phyloP scores from a whole-genome alignment of 2,329 filamentous ascomycete species.

The Nigrospora sphaerica region DNA sequence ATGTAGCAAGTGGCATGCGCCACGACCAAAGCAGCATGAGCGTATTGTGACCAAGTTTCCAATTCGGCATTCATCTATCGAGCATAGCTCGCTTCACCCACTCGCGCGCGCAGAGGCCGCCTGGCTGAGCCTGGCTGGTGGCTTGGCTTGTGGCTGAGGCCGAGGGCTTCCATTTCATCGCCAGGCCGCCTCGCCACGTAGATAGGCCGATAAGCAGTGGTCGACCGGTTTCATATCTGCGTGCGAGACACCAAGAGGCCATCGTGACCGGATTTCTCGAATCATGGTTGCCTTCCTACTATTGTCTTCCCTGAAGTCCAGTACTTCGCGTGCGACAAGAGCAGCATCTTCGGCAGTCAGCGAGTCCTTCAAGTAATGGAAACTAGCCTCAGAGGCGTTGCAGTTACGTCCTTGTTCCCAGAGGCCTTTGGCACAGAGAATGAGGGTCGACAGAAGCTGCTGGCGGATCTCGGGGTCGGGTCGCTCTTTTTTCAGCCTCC shows the following conservation, averaged over 20 bases:
- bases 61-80: too few species aligned
- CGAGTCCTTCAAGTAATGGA: conserved; percentile 10
- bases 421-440: conserved; percentile 17
- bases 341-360: conserved; percentile 9
- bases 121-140: neutral
- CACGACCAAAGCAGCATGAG: too few species aligned
- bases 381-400: conserved; percentile 12
- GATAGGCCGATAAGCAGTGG: conserved; percentile 4
- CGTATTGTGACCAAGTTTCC: too few species aligned
- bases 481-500: conserved; percentile 1
- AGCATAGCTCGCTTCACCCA: too few species aligned
- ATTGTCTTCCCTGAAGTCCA: conserved; percentile 7
- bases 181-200: too few species aligned
- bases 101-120: neutral
- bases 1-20: too few species aligned
- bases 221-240: conserved; percentile 6
- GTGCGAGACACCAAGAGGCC: conserved; percentile 15
- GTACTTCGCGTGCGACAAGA: conserved; percentile 8
- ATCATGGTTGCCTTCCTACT: conserved; percentile 7
- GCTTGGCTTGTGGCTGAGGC: neutral
- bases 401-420: conserved; percentile 17
- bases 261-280: conserved; percentile 13
- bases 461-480: conserved; percentile 5
- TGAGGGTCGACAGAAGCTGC: conserved; percentile 12
- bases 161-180: neutral